A percentile compares a stretch with the other conserved stretches of the same genome.
These are phyloP conservation scores for Phytophthora sp. DNA, from an alignment of 352 stramenopile species.

Conservation along the genomic window DNA sequence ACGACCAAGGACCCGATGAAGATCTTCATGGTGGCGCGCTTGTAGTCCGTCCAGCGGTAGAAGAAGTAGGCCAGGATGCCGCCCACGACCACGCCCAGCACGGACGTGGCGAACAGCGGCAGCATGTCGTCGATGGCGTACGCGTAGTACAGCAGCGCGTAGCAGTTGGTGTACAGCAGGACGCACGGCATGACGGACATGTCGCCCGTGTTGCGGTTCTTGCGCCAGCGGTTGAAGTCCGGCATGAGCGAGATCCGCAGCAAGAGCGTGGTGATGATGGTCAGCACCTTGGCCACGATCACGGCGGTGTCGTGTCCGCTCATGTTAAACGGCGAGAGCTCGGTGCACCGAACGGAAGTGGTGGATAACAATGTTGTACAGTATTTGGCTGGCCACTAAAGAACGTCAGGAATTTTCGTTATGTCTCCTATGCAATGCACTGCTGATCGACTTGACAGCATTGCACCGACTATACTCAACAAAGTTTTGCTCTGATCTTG, in stretches of 20 bases:
- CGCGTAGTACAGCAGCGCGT: slow-evolving; percentile 45
- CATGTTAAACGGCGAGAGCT: slow-evolving; percentile 8
- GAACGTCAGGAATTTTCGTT: too few species aligned
- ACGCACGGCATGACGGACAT: slow-evolving; percentile 41
- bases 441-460: too few species aligned
- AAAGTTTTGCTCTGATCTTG: too few species aligned
- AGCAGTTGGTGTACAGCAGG: slow-evolving; percentile 36
- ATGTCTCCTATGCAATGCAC: too few species aligned
- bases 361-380: too few species aligned
- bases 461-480: too few species aligned
- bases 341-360: too few species aligned
- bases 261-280: slow-evolving; percentile 33
- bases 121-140: slow-evolving; percentile 54
- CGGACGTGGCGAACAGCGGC: slow-evolving; percentile 49
- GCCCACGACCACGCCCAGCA: slow-evolving; percentile 40
- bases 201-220: slow-evolving; percentile 33
- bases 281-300: slow-evolving; percentile 30
- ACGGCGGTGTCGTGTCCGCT: slow-evolving; percentile 16
- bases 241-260: slow-evolving; percentile 32
- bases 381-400: too few species aligned
- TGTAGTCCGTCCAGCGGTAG: slow-evolving; percentile 42
- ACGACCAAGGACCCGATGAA: slow-evolving; percentile 29
- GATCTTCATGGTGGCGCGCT: slow-evolving; percentile 30
- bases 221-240: slow-evolving; percentile 43
- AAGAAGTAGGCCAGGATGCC: slow-evolving; percentile 43